Evolutionary conservation across 257 asterid genomes (phyloP).

Genomic region (Nicotiana benthamiana): DNA sequence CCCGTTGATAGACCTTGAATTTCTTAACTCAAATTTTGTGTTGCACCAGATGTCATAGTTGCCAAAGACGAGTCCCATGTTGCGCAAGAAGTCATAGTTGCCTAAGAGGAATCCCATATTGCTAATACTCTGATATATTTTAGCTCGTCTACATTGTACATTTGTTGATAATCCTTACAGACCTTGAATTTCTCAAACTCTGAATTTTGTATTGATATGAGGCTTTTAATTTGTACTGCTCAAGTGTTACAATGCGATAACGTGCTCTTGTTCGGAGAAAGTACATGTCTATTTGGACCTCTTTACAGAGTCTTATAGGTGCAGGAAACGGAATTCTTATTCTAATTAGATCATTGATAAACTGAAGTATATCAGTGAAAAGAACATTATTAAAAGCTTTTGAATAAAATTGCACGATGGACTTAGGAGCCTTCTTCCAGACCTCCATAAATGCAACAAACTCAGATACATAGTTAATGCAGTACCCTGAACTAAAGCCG

Average conservation of each 20-base stretch:
- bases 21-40: no score
- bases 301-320: neutral
- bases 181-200: neutral
- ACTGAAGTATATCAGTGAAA: neutral
- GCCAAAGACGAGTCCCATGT: no score
- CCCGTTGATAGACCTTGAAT: no score
- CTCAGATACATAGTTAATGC: neutral
- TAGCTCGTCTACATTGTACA: neutral
- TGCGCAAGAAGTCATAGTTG: neutral
- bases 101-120: neutral
- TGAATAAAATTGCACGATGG: neutral
- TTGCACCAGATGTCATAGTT: no score
- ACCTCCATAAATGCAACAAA: neutral
- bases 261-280: neutral
- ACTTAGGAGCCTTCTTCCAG: neutral
- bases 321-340: neutral
- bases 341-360: neutral
- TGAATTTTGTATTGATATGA: neutral
- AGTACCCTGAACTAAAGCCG: neutral
- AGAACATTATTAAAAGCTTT: neutral
- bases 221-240: neutral
- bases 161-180: neutral
- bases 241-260: neutral
- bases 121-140: neutral
- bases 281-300: neutral